phyloP scores from a whole-genome alignment of 2,329 filamentous ascomycete species.

The Zasmidium angulare region DNA sequence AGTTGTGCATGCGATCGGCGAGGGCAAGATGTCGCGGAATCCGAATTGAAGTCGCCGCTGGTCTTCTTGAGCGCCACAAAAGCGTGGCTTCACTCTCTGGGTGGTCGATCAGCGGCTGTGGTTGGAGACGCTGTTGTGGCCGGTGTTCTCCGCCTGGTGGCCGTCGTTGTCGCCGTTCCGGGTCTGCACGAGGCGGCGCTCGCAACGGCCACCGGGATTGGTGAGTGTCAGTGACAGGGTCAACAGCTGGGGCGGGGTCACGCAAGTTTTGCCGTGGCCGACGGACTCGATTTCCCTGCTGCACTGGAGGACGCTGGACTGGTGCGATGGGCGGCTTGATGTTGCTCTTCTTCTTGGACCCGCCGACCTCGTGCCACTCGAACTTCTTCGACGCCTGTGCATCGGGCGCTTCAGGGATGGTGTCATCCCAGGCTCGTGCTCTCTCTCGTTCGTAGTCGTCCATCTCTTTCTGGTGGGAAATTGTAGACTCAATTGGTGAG shows the following conservation, averaged over 20 bases:
- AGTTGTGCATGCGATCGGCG: background rate
- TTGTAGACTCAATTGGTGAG: no score
- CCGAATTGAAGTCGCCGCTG: slow-evolving; percentile 12
- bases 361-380: background rate
- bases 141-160: background rate
- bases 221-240: background rate
- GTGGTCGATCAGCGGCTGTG: slow-evolving; percentile 7
- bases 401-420: background rate
- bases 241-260: background rate
- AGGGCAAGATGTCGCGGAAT: slow-evolving; percentile 24
- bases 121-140: background rate
- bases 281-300: background rate
- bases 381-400: background rate
- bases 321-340: background rate
- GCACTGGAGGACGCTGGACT: background rate
- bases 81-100: slow-evolving; percentile 20
- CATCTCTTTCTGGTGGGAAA: background rate
- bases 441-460: slow-evolving; percentile 21
- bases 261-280: no score
- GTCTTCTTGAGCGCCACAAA: slow-evolving; percentile 19
- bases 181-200: background rate
- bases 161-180: background rate
- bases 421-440: slow-evolving; percentile 20
- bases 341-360: background rate
- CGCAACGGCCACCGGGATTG: background rate